Base-by-base conservation (phyloP, 2,329 filamentous ascomycete species). In the Neofusicoccum sp. region DNA sequence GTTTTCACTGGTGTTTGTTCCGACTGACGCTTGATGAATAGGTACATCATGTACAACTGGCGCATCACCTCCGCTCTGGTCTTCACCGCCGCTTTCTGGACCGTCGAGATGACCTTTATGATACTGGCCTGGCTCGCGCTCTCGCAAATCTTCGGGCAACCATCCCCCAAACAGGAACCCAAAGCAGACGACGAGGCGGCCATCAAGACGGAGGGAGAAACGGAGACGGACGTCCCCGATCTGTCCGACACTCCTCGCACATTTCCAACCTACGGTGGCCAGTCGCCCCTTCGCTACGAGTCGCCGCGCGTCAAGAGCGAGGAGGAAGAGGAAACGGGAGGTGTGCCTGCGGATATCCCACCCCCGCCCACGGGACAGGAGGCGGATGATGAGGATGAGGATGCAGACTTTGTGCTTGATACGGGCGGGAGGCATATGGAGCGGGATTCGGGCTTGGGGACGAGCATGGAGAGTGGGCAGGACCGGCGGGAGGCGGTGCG, bases 41-140 rank as follows among this genome's bases (percentile, higher is more conserved):
- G 90, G 54, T 95, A 90, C 87, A 70, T 93, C 62, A 96, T 99
- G 91, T 95, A 95, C 71, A 88, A 92, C 65, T 89, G 94, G 78
- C 87, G 90, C 11, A 71, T 95, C 39, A 74, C 87, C 1, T 87
- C 87, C 4, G 93, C 92, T 64, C 59, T 90, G 0, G 71, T 88
- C 0, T 90, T 93, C 70, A 91, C 88, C 0, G 76, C 80, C 0
- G 68, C 85, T 0, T 97, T 97, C 76, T 98, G 93, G 92, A 73
- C 80, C 1, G 85, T 87, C 11, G 92, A 94, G 71, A 82, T 96
- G 70, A 67, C 87, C 0, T 89, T 88, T 45, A 85, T 90, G 73
- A 80, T 82, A 1, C 41, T 88, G 0, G 87, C 85, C 0, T 96
- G 91, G 89, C 73, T 84, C 1, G 49, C 84, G 0, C 69, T 91